phyloP scores from a whole-genome alignment of 2,329 filamentous ascomycete species.

The Amylocarpus encephaloides region DNA sequence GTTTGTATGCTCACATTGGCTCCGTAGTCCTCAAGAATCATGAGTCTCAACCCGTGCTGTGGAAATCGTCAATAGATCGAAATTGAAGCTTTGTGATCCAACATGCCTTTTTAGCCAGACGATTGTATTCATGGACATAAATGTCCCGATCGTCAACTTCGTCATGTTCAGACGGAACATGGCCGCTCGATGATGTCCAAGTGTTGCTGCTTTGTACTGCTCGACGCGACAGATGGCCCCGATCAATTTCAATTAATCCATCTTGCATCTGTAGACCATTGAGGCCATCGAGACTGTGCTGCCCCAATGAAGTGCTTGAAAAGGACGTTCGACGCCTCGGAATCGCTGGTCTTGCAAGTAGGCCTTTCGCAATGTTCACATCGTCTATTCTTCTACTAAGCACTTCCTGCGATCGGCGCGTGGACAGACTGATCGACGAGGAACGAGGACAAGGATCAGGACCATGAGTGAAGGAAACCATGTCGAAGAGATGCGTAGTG shows the following conservation, averaged over 20 bases:
- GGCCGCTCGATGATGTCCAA: constrained; percentile 52
- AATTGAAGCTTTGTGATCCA: background rate
- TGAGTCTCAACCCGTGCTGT: constrained; percentile 45
- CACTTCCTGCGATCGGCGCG: constrained; percentile 9
- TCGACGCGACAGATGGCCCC: constrained; percentile 10
- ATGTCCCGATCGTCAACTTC: constrained; percentile 41
- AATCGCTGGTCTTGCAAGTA: constrained; percentile 20
- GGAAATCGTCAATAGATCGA: constrained; percentile 4
- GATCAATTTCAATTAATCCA: constrained; percentile 1
- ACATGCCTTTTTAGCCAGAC: constrained; percentile 49
- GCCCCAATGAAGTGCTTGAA: constrained; percentile 2
- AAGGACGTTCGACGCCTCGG: constrained; percentile 18
- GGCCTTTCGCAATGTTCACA: constrained; percentile 22
- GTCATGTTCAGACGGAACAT: constrained; percentile 42
- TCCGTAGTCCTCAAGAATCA: constrained; percentile 24
- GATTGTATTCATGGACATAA: constrained; percentile 54
- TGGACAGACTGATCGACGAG: constrained; percentile 25
- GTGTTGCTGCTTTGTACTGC: constrained; percentile 39
- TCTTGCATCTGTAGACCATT: background rate
- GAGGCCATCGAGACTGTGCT: constrained; percentile 1
- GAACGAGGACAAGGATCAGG: constrained; percentile 23
- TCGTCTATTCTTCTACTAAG: constrained; percentile 16
- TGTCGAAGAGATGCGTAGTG: constrained; percentile 11
- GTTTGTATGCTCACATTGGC: constrained; percentile 16
- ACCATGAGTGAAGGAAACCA: constrained; percentile 31